Base-by-base conservation (phyloP, 441 rosid genomes). In the Rhodomyrtus psidioides region DNA sequence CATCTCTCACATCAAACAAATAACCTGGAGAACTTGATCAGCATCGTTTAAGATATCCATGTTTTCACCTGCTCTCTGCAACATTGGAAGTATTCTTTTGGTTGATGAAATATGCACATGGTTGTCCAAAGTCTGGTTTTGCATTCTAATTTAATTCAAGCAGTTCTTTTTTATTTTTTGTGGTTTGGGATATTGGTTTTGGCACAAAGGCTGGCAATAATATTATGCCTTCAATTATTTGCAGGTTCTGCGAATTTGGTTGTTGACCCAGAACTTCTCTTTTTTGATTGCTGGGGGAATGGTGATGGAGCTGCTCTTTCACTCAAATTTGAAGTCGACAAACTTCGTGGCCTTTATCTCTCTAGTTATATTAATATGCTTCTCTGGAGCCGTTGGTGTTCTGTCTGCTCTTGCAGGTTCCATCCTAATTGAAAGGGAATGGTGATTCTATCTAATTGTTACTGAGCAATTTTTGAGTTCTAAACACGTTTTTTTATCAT, bases 361-460 rank as follows among this genome's bases (percentile, higher is more conserved):
- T 39, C 91, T 96, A 83, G 87, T 93, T 54, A 85, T 75, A 65
- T 59, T 95, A 85, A 93, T 93, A 46, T 93, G 93, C 88, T 28
- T 93, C 86, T 91, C 96, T 57, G 98, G 98, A 85, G 96, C 98
- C 70, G 59, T 93, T 54, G 95, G 95, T 14, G 93, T 92, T 85
- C 98, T 96, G 85, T 96, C 99, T 53, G 91, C 96, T 55, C 95
- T 96, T 86, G 97, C 93, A n/a, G 95, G 99, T 59, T 94, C 98
- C 87, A 92, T 95, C 87, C 60, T 95, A 84, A 90, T 95, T 6
- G 97, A 96, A 94, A 90, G 98, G 89, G 98, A 95, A 90, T 96
- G 98, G 98, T 95, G 92, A 89, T 55, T 83, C 13, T 39, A 70
- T 34, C 51, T 70, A 39, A 70, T 12, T 44, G 26, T 39, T 21